Base-by-base conservation (phyloP, 257 asterid species). In the Solanum bulbocastanum region DNA sequence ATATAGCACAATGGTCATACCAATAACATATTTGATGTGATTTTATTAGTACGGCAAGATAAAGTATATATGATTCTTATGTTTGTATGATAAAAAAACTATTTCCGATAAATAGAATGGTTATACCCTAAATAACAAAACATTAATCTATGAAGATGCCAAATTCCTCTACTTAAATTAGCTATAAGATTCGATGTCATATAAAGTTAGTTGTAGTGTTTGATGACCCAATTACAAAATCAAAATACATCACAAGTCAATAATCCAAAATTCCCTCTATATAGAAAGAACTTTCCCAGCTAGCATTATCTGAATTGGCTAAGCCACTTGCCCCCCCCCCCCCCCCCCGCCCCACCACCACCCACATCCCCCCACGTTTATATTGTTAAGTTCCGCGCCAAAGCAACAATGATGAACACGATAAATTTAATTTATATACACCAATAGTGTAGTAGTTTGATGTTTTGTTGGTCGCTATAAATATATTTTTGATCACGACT, bases 251-350 rank as follows among this genome's bases (percentile, higher is more conserved):
- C 11, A 44, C 66, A 79, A 79, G 39, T 73, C 18, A 16, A 44
- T 35, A 16, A 44, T n/a, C 15, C 84, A 33, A 25, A 78, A 78
- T 42, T 78, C 15, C 37, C 20, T 40, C 84, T 1, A 23, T 36
- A 22, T 22, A 76, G 35, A 42, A 8, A 20, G 56, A 44, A 44
- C 18, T 44, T 44, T 46, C 56, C 84, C 30, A 75, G 40, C 49
- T 68, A 37, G 52, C 39, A 79, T 85, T 35, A 39, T 56, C 40
- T 79, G 71, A 71, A n/a, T 79, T 68, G 89, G 86, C 72, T 11
- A 13, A 25, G 68, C 88, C 88, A 87, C 33, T 88, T 75, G 88
- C 89, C 87, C 37, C 37, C 49, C 56, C 87, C 87, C 78, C 65
- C 85, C 87, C 89, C 89, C 7, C 5, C 2, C 18, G n/a, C n/a